Percentiles rank a stretch among this genome's conserved stretches.
Evolutionary conservation across 2,329 filamentous ascomycete genomes (phyloP).

Genomic region (Fusarium sp.): DNA sequence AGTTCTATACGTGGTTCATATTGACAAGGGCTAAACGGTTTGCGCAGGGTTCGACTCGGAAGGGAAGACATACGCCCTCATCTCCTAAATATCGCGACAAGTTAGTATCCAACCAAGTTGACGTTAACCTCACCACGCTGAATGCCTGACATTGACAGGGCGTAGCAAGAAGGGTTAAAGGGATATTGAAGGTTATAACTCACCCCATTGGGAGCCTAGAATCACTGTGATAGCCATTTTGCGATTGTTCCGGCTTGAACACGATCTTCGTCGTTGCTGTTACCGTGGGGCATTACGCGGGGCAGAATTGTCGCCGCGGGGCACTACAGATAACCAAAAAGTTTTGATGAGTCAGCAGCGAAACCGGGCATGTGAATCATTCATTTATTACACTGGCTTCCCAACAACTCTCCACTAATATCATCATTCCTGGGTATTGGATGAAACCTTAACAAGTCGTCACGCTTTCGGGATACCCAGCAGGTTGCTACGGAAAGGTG

Average conservation of each 20-base stretch:
- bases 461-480: too few species aligned
- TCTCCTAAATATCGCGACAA: slow-evolving; percentile 1
- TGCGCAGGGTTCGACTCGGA: neutral
- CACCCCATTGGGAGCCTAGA: slow-evolving; percentile 20
- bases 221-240: slow-evolving; percentile 20
- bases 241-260: slow-evolving; percentile 11
- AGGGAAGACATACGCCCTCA: slow-evolving; percentile 15
- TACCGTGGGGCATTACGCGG: slow-evolving; percentile 11
- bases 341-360: slow-evolving; percentile 10
- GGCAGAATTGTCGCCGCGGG: slow-evolving; percentile 16
- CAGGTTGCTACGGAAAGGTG: too few species aligned
- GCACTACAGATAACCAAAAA: neutral
- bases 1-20: neutral
- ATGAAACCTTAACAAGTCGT: too few species aligned
- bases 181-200: neutral
- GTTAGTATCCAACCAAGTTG: slow-evolving; percentile 3
- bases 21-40: neutral
- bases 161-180: neutral
- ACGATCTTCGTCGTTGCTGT: slow-evolving; percentile 16
- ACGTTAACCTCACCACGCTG: neutral
- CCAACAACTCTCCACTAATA: neutral
- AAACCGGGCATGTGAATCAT: slow-evolving; percentile 12
- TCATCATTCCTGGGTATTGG: neutral
- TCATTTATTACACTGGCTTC: neutral
- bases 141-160: neutral